Evolutionary conservation across 768 basidiomycete species (phyloP).

Genomic region (Hypholoma sublateritium): DNA sequence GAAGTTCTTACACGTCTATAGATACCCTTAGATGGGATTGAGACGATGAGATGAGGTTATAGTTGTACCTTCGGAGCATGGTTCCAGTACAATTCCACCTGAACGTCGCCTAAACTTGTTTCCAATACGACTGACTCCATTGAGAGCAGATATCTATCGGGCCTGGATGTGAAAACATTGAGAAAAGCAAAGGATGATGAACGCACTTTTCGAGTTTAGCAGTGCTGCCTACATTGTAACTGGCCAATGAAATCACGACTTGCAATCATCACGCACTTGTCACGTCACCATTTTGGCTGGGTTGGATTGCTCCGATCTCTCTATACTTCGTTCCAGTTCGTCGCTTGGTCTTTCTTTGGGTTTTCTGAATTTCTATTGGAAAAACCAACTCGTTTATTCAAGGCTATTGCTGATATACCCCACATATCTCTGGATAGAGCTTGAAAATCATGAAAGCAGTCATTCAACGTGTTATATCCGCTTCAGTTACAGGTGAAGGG

Average conservation of each 20-base stretch:
- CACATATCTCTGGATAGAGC: no score
- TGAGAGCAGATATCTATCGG: background rate
- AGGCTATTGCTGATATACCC: no score
- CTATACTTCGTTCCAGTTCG: no score
- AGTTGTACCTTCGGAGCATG: constrained; percentile 68
- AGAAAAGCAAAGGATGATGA: constrained; percentile 1
- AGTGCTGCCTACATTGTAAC: background rate
- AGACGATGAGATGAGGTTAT: background rate
- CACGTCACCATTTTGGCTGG: background rate
- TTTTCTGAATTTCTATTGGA: no score
- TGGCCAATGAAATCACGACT: constrained; percentile 4
- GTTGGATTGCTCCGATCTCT: no score
- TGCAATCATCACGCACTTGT: constrained; percentile 1
- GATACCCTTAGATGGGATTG: constrained; percentile 17
- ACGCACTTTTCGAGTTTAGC: constrained; percentile 2
- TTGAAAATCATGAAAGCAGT: constrained; percentile 70
- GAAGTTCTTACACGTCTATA: constrained; percentile 94
- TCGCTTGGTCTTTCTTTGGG: no score
- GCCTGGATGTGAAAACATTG: constrained; percentile 1
- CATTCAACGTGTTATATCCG: constrained; percentile 79
- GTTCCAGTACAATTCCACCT: constrained; percentile 90
- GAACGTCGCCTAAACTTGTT: constrained; percentile 83
- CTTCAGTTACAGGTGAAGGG: constrained; percentile 75
- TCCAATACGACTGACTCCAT: constrained; percentile 71
- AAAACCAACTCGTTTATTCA: no score